phyloP scores from a whole-genome alignment of 139 green algal species.

The Eudorina sp. region DNA sequence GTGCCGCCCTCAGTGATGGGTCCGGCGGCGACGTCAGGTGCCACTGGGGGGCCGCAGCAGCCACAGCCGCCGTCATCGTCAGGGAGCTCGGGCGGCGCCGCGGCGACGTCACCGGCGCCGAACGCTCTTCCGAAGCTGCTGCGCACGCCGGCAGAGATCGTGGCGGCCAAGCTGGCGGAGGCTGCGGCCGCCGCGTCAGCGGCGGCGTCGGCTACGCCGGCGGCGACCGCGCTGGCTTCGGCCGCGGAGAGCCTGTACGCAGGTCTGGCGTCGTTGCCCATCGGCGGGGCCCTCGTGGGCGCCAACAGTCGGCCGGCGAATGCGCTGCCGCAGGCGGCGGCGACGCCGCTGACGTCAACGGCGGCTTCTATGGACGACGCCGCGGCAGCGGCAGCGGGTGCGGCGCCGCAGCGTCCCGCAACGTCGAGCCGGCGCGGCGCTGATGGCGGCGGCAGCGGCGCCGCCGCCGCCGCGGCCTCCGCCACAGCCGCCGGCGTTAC shows the following conservation, averaged over 20 bases:
- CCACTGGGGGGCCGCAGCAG: conserved; percentile 11
- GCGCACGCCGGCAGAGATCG: conserved; percentile 63
- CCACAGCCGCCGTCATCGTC: background rate
- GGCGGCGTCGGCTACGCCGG: conserved; percentile 48
- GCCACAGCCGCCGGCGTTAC: background rate
- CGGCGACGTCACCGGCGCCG: background rate
- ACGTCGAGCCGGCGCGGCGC: too few relatives aligned
- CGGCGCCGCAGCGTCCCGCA: too few relatives aligned
- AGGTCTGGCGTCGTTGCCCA: conserved; percentile 57
- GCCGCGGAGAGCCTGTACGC: conserved; percentile 60
- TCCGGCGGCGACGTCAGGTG: background rate
- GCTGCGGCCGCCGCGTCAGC: conserved; percentile 63
- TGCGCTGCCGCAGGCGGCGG: conserved; percentile 42
- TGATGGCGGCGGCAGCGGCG: background rate
- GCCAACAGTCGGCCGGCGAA: conserved; percentile 11
- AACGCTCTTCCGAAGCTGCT: background rate
- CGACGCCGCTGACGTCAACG: background rate
- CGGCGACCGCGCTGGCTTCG: conserved; percentile 49
- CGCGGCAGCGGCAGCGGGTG: background rate
- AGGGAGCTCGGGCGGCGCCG: too few relatives aligned
- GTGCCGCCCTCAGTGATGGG: background rate
- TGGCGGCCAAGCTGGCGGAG: conserved; percentile 69
- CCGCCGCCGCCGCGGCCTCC: background rate
- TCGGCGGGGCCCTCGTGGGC: conserved; percentile 19
- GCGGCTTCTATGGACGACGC: background rate